Evolutionary conservation across 108 stramenopile species (phyloP), one percentile per base, ranked within the genome.

Genomic region (Epithemia pelagica): DNA sequence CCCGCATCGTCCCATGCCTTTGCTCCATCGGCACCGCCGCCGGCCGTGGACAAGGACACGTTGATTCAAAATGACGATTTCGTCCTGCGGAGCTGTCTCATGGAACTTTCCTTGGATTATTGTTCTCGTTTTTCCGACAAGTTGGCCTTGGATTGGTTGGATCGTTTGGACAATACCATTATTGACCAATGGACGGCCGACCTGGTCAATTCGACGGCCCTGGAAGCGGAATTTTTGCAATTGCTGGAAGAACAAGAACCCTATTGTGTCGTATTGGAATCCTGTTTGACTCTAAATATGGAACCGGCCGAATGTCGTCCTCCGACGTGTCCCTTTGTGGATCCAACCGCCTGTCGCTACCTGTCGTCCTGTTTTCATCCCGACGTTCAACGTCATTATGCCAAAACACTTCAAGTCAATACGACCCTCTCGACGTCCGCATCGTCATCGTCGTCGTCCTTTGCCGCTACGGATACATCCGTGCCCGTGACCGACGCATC

Each of bases 71-170:
- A 46, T 15, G 37, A 46, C 10, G 21, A 32, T 56, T 28, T 62
- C 33, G 74, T 86, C 18, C 71, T 82, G 10, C 73, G 75, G n/a
- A 71, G 71, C 20, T 92, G 91, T 70, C 73, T 79, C 10, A 25
- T 79, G 58, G 86, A 92, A 54, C 65, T 83, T 1, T 52, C 80
- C 5, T 37, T 92, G 28, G 91, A 92, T 65, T 89, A 87, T 69
- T 92, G 91, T 66, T 78, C 64, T 56, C 86, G 91, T 28, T 57
- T 87, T 0, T 71, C 78, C 18, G 65, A 74, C 32, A 63, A 84
- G 24, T 65, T 64, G 8, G 77, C 85, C 0, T 74, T 71, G 15
- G 76, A 73, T 20, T 73, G 75, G 51, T 68, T 87, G 55, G 65
- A 25, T 22, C 20, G 28, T 2, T 32, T 57, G 20, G 26, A 22